Conservation (phyloP, 2,329 filamentous ascomycete species). For the Fusarium liriodendri region DNA sequence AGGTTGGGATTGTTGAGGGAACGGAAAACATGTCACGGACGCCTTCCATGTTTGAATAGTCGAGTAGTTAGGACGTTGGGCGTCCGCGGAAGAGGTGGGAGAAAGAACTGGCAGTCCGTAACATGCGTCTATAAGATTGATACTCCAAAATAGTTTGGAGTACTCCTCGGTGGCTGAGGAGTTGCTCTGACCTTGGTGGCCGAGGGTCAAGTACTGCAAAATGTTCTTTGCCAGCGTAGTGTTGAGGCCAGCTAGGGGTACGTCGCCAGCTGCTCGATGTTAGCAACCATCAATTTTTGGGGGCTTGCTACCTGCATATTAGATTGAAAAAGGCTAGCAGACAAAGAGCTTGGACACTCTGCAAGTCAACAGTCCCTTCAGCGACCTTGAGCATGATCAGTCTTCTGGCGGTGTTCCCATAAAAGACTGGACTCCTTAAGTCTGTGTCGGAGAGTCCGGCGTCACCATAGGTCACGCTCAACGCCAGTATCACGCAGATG, state of each 20-base stretch:
- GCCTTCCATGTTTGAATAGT: background rate
- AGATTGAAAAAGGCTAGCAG: conserved; percentile 18
- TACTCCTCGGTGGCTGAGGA: background rate
- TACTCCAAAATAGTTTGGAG: conserved; percentile 19
- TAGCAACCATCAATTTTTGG: too few relatives aligned
- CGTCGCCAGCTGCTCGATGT: conserved; percentile 2
- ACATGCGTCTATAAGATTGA: background rate
- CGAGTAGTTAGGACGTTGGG: background rate
- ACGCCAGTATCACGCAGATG: conserved; percentile 2
- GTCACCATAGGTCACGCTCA: background rate
- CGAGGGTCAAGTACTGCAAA: background rate
- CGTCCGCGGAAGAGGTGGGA: background rate
- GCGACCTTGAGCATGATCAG: conserved; percentile 21
- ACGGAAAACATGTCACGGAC: background rate
- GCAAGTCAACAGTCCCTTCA: conserved; percentile 2
- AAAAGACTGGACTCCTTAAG: conserved; percentile 2
- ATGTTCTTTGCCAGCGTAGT: conserved; percentile 17
- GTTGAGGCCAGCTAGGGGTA: conserved; percentile 20
- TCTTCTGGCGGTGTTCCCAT: conserved; percentile 2
- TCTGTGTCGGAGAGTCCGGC: fast-evolving
- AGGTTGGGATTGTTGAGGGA: background rate
- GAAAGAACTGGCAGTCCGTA: conserved; percentile 6
- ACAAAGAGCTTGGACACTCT: conserved; percentile 10
- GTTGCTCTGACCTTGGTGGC: fast-evolving
- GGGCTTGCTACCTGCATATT: too few relatives aligned